Percentiles rank a stretch among this genome's conserved stretches.
Conservation (phyloP, 1,284 basidiomycete genomes). For the Abortiporus biennis region DNA sequence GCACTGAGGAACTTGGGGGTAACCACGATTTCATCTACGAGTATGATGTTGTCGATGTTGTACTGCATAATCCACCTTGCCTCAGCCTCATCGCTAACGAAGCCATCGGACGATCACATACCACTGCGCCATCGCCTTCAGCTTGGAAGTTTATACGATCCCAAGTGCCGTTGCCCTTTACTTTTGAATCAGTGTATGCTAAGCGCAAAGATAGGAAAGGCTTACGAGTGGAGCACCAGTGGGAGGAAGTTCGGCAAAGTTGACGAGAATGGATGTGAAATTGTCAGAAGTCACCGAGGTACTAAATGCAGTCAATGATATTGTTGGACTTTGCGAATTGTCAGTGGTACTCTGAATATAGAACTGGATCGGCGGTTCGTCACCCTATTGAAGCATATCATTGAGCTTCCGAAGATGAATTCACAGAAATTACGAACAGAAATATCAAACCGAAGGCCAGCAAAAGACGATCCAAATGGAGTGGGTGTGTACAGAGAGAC, state of each 20-base stretch:
- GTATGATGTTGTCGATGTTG: constrained; percentile 40
- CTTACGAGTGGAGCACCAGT: constrained; percentile 23
- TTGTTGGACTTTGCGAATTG: constrained; percentile 27
- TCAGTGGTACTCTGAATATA: constrained; percentile 31
- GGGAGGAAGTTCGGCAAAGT: constrained; percentile 38
- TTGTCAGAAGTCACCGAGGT: constrained; percentile 25
- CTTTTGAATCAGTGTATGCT: not conserved
- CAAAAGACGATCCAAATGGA: constrained; percentile 22
- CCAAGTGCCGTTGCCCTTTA: constrained; percentile 35
- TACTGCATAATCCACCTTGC: constrained; percentile 29
- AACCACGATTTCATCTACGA: constrained; percentile 34
- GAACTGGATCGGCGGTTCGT: constrained; percentile 33
- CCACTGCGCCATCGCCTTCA: constrained; percentile 33
- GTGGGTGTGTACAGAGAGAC: constrained; percentile 37
- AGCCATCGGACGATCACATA: not conserved
- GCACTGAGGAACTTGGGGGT: constrained; percentile 41
- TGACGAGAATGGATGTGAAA: constrained; percentile 37
- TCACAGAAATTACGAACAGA: constrained; percentile 22
- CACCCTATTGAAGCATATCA: constrained; percentile 24
- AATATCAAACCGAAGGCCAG: constrained; percentile 5
- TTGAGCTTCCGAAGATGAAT: not conserved
- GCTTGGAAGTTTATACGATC: constrained; percentile 43
- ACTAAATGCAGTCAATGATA: constrained; percentile 35
- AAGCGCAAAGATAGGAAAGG: constrained; percentile 14
- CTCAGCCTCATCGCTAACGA: not conserved